phyloP scores from a whole-genome alignment of 352 stramenopile genomes.

The Globisporangium alternatum region DNA sequence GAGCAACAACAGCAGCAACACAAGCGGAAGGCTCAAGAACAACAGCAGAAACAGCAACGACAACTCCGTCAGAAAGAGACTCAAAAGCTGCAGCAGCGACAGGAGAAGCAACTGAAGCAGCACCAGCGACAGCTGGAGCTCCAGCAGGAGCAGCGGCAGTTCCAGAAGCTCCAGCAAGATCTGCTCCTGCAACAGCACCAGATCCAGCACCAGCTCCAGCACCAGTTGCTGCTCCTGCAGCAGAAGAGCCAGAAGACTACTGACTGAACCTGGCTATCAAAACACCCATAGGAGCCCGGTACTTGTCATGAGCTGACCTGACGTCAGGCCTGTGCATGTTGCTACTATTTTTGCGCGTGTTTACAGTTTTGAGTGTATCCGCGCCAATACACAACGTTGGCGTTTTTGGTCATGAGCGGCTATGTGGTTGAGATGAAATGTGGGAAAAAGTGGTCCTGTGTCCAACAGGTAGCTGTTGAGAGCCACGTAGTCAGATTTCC shows the following conservation, averaged over 20 bases:
- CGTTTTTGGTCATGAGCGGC: too few relatives aligned
- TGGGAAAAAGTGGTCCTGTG: too few relatives aligned
- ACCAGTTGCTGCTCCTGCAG: background rate
- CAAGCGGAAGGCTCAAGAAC: background rate
- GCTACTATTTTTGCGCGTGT: background rate
- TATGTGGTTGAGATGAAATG: too few relatives aligned
- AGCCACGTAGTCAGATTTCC: too few relatives aligned
- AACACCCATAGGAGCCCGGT: too few relatives aligned
- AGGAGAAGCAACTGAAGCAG: background rate
- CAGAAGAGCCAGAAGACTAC: background rate
- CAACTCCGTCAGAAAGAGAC: background rate
- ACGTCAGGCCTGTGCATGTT: background rate
- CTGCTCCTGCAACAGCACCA: background rate
- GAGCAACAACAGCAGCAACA: background rate
- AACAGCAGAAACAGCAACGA: background rate
- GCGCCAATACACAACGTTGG: too few relatives aligned
- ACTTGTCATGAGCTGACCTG: background rate
- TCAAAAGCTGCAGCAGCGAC: background rate
- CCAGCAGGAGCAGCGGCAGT: background rate
- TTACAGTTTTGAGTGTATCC: background rate
- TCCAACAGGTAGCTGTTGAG: too few relatives aligned
- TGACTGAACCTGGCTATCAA: background rate
- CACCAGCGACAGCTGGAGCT: background rate
- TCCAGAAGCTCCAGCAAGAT: constrained; percentile 2
- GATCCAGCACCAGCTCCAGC: constrained; percentile 2